Evolutionary conservation across 192 early-diverging fungal genomes (phyloP), one percentile per base, ranked within the genome.

Genomic region (Polychytrium aggregatum): DNA sequence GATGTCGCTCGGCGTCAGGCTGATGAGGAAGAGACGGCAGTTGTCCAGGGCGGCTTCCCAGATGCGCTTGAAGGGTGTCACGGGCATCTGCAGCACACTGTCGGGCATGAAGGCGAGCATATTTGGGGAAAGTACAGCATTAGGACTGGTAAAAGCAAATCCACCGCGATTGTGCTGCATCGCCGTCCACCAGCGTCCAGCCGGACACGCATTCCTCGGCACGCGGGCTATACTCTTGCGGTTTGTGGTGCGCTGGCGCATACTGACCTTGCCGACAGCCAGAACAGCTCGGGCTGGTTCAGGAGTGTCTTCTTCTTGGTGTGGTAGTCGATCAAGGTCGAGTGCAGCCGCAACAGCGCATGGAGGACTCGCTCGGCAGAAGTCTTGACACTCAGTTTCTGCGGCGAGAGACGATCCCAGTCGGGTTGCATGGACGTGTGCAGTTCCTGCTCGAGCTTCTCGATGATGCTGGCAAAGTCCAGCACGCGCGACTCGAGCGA

Each of bases 61-160:
- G 24, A 67, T 47, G 6, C 46, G 31, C 6, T 37, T 16, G 50
- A 63, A 60, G 4, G 21, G 14, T 10, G 20, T 25, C 16, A 18
- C 44, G 11, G 68, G 63, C 25, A 65, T 24, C 21, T 63, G 58
- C 1, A 70, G 36, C 9, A 70, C 25, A 33, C 68, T 70, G 39
- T 21, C 14, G 41, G 21, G 44, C 6, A 10, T 13, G 25, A 46
- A 13, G 37, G 49, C 24, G 21, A 4, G 46, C 14, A 53, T 55
- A n/a, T n/a, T n/a, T n/a, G n/a, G n/a, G n/a, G n/a, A n/a, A n/a
- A n/a, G n/a, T n/a, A n/a, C n/a, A n/a, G n/a, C n/a, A n/a, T n/a
- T n/a, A n/a, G n/a, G n/a, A n/a, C n/a, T n/a, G n/a, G n/a, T n/a
- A n/a, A n/a, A n/a, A n/a, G n/a, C n/a, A n/a, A n/a, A n/a, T n/a